phyloP scores from a whole-genome alignment of 1,284 basidiomycete genomes.

The Leccinum brunneo-olivaceum region DNA sequence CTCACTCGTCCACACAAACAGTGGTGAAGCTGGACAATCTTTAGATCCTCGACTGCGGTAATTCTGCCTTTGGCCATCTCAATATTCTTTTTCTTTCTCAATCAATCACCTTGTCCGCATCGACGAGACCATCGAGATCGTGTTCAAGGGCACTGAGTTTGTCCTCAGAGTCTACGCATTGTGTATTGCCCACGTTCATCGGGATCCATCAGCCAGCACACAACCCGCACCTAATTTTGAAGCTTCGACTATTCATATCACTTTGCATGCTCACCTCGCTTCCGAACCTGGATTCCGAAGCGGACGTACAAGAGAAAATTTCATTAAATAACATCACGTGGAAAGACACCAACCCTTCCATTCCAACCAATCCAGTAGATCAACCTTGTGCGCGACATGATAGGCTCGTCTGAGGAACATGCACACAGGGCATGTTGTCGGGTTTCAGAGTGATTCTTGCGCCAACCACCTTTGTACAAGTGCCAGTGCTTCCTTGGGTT shows the following conservation, averaged over 20 bases:
- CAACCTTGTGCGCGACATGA: not conserved
- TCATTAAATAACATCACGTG: slow-evolving; percentile 4
- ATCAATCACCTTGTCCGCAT: not conserved
- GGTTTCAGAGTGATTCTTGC: slow-evolving; percentile 22
- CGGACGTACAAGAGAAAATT: not conserved
- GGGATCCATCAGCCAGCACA: not conserved
- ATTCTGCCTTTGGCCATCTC: slow-evolving; percentile 7
- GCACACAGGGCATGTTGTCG: not conserved
- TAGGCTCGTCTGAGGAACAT: not conserved
- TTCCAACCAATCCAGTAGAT: not conserved
- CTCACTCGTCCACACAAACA: not conserved
- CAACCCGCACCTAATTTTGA: not conserved
- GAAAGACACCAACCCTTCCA: not conserved
- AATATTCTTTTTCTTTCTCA: slow-evolving; percentile 1
- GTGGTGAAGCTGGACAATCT: not conserved
- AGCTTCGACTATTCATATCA: not conserved
- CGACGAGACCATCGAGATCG: not conserved
- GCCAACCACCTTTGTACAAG: slow-evolving; percentile 48
- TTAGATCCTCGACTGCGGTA: slow-evolving; percentile 1
- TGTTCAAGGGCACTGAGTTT: not conserved
- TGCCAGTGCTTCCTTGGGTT: slow-evolving; percentile 46
- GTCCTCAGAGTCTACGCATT: slow-evolving; percentile 14
- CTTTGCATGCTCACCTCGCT: not conserved
- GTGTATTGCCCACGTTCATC: not conserved
- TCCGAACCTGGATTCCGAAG: not conserved